Evolutionary conservation across 2,329 filamentous ascomycete genomes (phyloP).

Genomic region (Calycina marina): DNA sequence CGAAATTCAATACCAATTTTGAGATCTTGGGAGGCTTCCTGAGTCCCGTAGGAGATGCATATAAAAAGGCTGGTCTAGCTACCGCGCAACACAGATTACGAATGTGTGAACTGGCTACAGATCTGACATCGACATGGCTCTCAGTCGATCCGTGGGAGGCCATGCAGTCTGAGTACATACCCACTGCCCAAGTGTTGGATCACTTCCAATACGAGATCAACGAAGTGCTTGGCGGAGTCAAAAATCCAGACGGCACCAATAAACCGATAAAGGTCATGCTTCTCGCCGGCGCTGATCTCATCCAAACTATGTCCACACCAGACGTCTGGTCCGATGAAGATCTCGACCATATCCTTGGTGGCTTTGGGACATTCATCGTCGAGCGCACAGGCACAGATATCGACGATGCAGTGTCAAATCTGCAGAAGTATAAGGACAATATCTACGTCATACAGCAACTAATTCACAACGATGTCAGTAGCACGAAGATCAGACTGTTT

Average conservation of each 20-base stretch:
- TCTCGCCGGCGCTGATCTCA: constrained; percentile 64
- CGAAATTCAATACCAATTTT: constrained; percentile 60
- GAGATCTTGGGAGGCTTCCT: constrained; percentile 53
- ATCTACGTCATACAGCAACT: constrained; percentile 63
- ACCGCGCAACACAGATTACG: constrained; percentile 45
- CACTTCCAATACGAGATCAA: constrained; percentile 90
- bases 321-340: constrained; percentile 69
- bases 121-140: constrained; percentile 60
- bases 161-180: constrained; percentile 69
- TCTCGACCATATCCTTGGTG: constrained; percentile 73
- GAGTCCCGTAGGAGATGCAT: constrained; percentile 27
- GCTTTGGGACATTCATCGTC: constrained; percentile 75
- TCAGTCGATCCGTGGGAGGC: constrained; percentile 87
- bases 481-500: constrained; percentile 69
- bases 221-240: constrained; percentile 60
- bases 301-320: constrained; percentile 50
- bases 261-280: constrained; percentile 57
- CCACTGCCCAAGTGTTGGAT: constrained; percentile 78
- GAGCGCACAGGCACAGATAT: constrained; percentile 81
- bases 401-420: constrained; percentile 68
- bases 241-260: constrained; percentile 47
- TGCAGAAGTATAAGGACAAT: constrained; percentile 72
- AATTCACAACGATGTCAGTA: constrained; percentile 75
- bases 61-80: constrained; percentile 71
- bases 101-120: constrained; percentile 28